A percentile compares a stretch with the other conserved stretches of the same genome.
Conservation (phyloP, 2,329 filamentous ascomycete genomes). For the Tolypocladium album region DNA sequence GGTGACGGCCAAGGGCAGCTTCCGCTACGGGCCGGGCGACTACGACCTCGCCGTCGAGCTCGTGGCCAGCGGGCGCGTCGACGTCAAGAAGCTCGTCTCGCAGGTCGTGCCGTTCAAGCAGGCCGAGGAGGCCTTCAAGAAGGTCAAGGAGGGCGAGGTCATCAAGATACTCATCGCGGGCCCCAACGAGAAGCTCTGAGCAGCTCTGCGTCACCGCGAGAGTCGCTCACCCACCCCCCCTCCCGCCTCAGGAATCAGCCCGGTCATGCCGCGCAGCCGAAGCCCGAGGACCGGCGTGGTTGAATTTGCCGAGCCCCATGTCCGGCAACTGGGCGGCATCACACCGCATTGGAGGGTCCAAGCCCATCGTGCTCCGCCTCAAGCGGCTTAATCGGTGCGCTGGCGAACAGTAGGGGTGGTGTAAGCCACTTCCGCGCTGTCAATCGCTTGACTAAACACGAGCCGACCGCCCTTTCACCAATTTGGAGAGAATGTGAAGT, state of each 20-base stretch:
- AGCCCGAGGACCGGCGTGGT: background rate
- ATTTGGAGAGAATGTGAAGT: background rate
- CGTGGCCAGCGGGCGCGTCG: slow-evolving; percentile 60
- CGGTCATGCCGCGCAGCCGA: background rate
- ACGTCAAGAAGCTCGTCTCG: slow-evolving; percentile 75
- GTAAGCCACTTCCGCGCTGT: background rate
- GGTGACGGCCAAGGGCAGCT: slow-evolving; percentile 75
- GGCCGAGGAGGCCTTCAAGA: slow-evolving; percentile 77
- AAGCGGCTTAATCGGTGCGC: background rate
- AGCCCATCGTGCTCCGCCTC: background rate
- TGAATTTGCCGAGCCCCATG: background rate
- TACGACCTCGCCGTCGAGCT: slow-evolving; percentile 77
- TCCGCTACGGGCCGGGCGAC: slow-evolving; percentile 81
- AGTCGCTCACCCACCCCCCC: no score
- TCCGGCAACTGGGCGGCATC: background rate
- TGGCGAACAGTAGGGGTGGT: background rate
- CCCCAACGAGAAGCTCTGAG: slow-evolving; percentile 31
- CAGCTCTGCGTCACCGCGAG: background rate
- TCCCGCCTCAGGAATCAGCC: background rate
- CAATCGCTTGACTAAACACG: background rate
- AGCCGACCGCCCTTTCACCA: background rate
- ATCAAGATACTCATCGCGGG: slow-evolving; percentile 61
- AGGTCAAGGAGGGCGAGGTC: slow-evolving; percentile 73
- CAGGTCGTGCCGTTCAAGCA: slow-evolving; percentile 67
- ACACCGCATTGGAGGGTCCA: background rate